Base-by-base conservation (phyloP, 73 alveolate genomes). In the Paramecium caudatum region DNA sequence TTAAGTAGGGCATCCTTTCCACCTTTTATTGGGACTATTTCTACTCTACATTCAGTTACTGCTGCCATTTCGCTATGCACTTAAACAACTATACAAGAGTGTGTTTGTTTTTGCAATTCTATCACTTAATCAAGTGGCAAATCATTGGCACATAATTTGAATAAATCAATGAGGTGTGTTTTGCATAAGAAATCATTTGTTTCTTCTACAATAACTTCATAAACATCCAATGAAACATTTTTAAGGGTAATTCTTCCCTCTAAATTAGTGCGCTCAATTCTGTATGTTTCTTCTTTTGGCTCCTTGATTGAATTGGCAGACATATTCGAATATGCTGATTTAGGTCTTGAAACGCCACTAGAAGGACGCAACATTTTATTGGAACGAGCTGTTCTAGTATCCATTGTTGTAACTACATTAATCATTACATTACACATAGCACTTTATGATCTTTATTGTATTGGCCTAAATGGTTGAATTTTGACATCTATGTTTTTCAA, bases 211-310 rank as follows among this genome's bases (percentile, higher is more conserved):
- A 62, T 87, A 19, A 91, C 82, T 32, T 90, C 91, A 50, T 91
- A 91, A n/a, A 48, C 81, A 90, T 91, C 94, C 7, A 90, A 55
- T 16, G 95, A 94, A 7, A 91, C 47, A 43, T 90, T 80, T 45
- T 65, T 90, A 27, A 91, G 61, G 6, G 27, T 13, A 1, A 85
- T 36, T 8, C 37, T 15, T 4, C 95, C 95, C 25, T 91, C 95
- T 23, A 49, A 33, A 12, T 94, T 90, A 7, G 91, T 90, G 10
- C 48, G 16, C 23, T 86, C 94, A 47, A 63, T 27, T 5, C 30
- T 21, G 13, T 50, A 39, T 0, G 41, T 21, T 13, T 91, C 94
- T 13, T 47, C 83, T 4, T 90, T 45, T 46, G 91, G 61, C 30
- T 55, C 92, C 17, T 88, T 90, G 3, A 27, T 21, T 1, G 93